These are phyloP conservation scores for Cynara cardunculus DNA, from an alignment of 129 eudicot genomes.

Conservation along the genomic window DNA sequence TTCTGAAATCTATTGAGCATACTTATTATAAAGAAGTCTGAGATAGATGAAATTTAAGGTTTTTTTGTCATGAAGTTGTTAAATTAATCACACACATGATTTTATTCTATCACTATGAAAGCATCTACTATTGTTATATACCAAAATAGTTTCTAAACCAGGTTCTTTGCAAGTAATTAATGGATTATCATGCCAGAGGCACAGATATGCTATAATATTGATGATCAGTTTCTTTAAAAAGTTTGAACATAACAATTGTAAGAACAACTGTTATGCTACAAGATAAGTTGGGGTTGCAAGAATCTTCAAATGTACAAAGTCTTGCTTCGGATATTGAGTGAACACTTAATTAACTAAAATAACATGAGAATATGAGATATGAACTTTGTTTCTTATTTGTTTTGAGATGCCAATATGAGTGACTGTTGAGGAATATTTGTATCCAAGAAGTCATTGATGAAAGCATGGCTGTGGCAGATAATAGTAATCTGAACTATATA, in stretches of 20 bases:
- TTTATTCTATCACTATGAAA: neutral
- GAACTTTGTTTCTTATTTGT: neutral
- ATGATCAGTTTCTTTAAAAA: neutral
- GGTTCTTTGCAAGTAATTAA: neutral
- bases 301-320: neutral
- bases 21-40: neutral
- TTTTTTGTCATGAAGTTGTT: neutral
- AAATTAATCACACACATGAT: neutral
- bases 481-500: neutral
- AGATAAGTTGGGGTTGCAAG: neutral
- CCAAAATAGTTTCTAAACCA: neutral
- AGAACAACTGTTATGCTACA: neutral
- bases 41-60: neutral
- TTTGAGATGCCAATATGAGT: neutral
- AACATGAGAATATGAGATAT: neutral
- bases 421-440: neutral
- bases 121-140: neutral
- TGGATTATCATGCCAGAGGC: neutral
- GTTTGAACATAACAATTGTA: neutral
- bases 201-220: neutral
- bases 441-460: neutral
- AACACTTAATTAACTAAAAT: neutral
- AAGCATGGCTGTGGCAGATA: neutral
- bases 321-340: neutral
- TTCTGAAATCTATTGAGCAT: neutral